A percentile compares a stretch with the other conserved stretches of the same genome.
Evolutionary conservation across 345 rosid species (phyloP).

Genomic region (Camelina sativa): DNA sequence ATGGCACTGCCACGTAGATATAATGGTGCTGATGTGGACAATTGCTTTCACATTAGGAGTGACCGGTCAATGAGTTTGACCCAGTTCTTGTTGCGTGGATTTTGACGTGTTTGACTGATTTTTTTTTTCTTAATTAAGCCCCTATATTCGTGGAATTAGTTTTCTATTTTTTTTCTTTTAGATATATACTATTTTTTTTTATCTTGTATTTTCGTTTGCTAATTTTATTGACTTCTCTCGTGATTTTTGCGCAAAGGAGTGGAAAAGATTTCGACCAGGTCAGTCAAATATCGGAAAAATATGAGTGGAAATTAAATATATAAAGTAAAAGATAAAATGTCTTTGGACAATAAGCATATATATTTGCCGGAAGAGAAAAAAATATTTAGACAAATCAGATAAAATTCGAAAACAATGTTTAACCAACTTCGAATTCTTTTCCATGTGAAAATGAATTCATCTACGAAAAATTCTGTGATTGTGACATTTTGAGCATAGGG

Average conservation of each 20-base stretch:
- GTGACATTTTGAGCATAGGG: conserved; percentile 16
- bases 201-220: conserved; percentile 8
- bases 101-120: conserved; percentile 36
- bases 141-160: conserved; percentile 40
- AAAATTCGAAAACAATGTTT: conserved; percentile 34
- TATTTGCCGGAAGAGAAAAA: background rate
- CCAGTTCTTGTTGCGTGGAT: conserved; percentile 30
- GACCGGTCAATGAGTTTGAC: conserved; percentile 45
- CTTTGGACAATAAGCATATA: conserved; percentile 17
- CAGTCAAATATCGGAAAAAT: conserved; percentile 2
- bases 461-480: background rate
- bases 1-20: conserved; percentile 6
- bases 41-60: background rate
- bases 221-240: conserved; percentile 15
- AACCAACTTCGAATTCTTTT: conserved; percentile 16
- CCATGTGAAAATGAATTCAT: background rate
- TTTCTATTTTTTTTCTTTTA: conserved; percentile 17
- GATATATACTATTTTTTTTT: background rate
- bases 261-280: conserved; percentile 14
- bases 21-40: conserved; percentile 15
- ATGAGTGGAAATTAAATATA: no score
- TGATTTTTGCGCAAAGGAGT: conserved; percentile 26
- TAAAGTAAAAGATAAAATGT: background rate
- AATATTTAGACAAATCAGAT: background rate
- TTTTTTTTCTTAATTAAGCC: conserved; percentile 37